Evolutionary conservation across 192 early-diverging fungal genomes (phyloP), one percentile per base, ranked within the genome.

Genomic region (Entomortierella lignicola): DNA sequence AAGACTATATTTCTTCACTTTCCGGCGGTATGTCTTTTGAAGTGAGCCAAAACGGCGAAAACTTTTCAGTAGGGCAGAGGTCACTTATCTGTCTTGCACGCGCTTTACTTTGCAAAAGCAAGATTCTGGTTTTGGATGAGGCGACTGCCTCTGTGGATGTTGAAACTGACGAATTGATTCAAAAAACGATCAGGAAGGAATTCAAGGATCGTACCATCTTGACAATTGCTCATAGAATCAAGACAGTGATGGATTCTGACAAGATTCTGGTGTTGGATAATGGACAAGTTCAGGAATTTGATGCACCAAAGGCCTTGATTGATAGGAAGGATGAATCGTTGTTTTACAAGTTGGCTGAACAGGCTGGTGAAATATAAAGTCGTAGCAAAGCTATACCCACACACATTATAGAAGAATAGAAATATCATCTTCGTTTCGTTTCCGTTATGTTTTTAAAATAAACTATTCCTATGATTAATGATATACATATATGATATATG

Each of bases 161-260:
- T 63, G 85, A 89, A 55, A 96, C 94, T 0, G 97, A 99, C 62
- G 85, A 85, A 26, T 81, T 85, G 27, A 98, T 98, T 77, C 97
- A 99, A 86, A 81, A 84, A 27, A 94, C 96, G 0, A 96, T 99
- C 57, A 86, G 91, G 25, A 83, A 86, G 17, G 85, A 88, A 60
- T 94, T 96, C 77, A 86, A 83, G 25, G 82, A 91, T 34, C 85
- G 88, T 27, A 98, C 97, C 1, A 80, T 98, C 54, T 65, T 99
- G 37, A 92, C 91, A 66, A 94, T 99, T 80, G 97, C 97, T 8
- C 97, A 98, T 64, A 87, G 96, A 10, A 62, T 96, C 50, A 87
- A 90, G 65, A 95, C 96, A 0, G 88, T 97, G 25, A 92, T 92
- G 60, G 92, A 91, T 61, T 96, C 94, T 59, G 94, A 96, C 81